These are phyloP conservation scores for Suhomyces kunorum DNA, from an alignment of 1,139 yeast genomes.

Conservation along the genomic window DNA sequence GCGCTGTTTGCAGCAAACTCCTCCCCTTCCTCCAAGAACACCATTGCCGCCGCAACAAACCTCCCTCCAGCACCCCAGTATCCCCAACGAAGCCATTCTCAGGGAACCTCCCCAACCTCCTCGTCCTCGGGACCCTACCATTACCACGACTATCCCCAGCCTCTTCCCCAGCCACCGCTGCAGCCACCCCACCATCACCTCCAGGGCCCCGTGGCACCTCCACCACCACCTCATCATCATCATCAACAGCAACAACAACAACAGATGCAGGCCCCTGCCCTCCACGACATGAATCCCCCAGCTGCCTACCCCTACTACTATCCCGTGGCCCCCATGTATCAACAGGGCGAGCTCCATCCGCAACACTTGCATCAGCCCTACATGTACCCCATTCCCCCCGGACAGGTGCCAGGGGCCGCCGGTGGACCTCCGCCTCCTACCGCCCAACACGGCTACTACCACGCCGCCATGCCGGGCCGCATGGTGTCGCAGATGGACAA, in stretches of 20 bases:
- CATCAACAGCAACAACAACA: constrained; percentile 11
- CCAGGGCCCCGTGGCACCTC: neutral
- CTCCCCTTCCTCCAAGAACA: neutral
- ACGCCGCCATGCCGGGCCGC: constrained; percentile 13
- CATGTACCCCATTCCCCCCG: constrained; percentile 11
- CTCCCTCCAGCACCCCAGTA: constrained; percentile 11
- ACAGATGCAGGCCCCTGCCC: constrained; percentile 8
- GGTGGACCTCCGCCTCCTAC: constrained; percentile 7
- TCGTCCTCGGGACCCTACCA: constrained; percentile 2
- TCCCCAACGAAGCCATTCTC: constrained; percentile 10
- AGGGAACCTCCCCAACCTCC: constrained; percentile 10
- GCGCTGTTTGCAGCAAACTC: constrained; percentile 7
- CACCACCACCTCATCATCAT: constrained; percentile 1
- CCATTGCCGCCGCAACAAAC: constrained; percentile 2
- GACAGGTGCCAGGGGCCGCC: constrained; percentile 10
- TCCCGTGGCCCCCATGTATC: constrained; percentile 12
- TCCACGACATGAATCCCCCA: constrained; percentile 3
- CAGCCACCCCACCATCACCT: neutral
- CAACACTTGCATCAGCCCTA: constrained; percentile 10
- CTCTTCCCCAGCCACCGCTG: neutral
- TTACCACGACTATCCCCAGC: constrained; percentile 5
- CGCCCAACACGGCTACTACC: constrained; percentile 11
- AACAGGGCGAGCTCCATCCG: constrained; percentile 7
- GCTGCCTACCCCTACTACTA: constrained; percentile 11
- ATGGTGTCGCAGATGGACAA: constrained; percentile 8